Percentiles rank a stretch among this genome's conserved stretches.
phyloP scores from a whole-genome alignment of 768 basidiomycete genomes.

The Macrolepiota dolichaula region DNA sequence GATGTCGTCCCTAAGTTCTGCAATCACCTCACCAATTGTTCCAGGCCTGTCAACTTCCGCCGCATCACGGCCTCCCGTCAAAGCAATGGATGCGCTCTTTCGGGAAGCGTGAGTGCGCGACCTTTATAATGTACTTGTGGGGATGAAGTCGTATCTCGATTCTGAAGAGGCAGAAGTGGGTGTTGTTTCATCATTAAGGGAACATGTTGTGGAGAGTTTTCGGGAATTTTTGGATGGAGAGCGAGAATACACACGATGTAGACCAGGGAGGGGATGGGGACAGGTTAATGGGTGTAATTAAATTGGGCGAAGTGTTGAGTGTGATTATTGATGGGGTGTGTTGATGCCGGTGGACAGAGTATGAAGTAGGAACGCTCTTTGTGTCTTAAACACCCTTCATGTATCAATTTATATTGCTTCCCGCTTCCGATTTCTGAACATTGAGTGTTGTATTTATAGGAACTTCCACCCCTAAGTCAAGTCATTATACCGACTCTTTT shows the following conservation, averaged over 20 bases:
- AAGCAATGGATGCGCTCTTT: conserved; percentile 32
- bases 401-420: no score
- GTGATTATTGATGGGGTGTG: conserved; percentile 32
- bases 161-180: neutral
- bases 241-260: conserved; percentile 42
- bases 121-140: conserved; percentile 48
- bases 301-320: conserved; percentile 18
- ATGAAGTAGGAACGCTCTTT: no score
- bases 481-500: no score
- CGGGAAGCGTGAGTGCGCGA: conserved; percentile 50
- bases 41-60: conserved; percentile 5
- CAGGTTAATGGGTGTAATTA: neutral
- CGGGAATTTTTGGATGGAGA: conserved; percentile 46
- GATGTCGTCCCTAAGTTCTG: conserved; percentile 8
- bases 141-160: conserved; percentile 75
- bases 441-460: no score
- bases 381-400: no score
- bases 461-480: no score
- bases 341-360: neutral
- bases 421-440: no score
- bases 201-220: conserved; percentile 71
- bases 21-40: neutral
- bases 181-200: conserved; percentile 58
- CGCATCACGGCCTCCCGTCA: conserved; percentile 9
- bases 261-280: conserved; percentile 19